Base-by-base conservation (phyloP, 2,329 filamentous ascomycete genomes). In the Tolypocladium sp. region DNA sequence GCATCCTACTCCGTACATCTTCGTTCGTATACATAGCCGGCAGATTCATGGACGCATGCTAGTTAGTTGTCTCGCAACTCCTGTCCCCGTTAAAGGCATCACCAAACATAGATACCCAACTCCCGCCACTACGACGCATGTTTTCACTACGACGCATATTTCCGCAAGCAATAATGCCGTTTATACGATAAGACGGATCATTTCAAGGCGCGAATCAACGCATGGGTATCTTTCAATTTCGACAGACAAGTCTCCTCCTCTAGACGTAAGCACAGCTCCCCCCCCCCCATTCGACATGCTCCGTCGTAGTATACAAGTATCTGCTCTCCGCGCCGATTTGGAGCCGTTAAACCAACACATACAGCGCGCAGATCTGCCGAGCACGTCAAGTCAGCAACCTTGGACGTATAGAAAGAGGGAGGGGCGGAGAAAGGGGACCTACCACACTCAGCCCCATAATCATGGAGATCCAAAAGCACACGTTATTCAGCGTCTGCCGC, bases 401-500 rank as follows among this genome's bases (percentile, higher is more conserved):
- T 5, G 49, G 44, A 13, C 3, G 54, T 7, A 35, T 15, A 56
- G 27, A 5, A 38, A 30, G 44, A 40, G 27, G 57, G 42, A 20
- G 15, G 25, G 17, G 15, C 5, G 38, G 17, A 1, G 22, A 52
- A 1, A 44, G 68, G 59, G 38, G 40, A 77, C 86, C 73, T 76
- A 92, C 89, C 82, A 93, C 77, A 62, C 89, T 90, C 61, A 96
- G 74, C 0, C 92, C 92, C 56, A 94, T 70, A 64, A 96, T 91
- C 90, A 96, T 96, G 30, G 88, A 92, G 68, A 85, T 87, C 92
- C 92, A 96, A 70, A 96, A 96, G 62, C 90, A 87, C 30, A 92
- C 85, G 66, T 95, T 95, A 69, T 97, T 97, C 60, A 96, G 77
- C 37, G 92, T 87, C 70, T 86, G 86, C 65, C 85, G 84, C 25